Evolutionary conservation across 2,329 filamentous ascomycete species (phyloP).

Genomic region (Cladophialophora bantiana): DNA sequence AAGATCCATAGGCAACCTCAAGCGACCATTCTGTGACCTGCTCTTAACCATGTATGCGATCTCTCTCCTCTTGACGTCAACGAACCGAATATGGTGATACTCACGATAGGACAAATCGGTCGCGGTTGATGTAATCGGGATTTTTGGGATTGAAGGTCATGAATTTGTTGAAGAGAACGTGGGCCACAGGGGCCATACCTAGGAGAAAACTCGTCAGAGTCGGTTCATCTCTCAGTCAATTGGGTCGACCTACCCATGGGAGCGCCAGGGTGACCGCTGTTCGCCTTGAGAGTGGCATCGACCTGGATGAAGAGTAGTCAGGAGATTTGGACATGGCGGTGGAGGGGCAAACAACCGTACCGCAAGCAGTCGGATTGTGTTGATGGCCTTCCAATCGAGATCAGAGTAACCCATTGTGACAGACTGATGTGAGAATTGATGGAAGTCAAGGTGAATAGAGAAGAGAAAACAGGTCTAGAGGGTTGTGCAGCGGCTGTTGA

Average conservation of each 20-base stretch:
- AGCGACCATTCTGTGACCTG: not conserved
- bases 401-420: slow-evolving; percentile 86
- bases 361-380: slow-evolving; percentile 95
- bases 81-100: slow-evolving; percentile 51
- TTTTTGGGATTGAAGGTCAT: slow-evolving; percentile 99
- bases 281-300: slow-evolving; percentile 95
- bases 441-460: slow-evolving; percentile 6
- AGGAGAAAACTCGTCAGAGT: slow-evolving; percentile 8
- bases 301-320: slow-evolving; percentile 63
- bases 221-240: not conserved
- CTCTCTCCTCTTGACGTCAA: not conserved
- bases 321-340: slow-evolving; percentile 16
- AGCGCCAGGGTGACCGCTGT: slow-evolving; percentile 98
- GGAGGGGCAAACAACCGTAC: slow-evolving; percentile 66
- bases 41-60: not conserved
- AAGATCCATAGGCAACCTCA: not conserved
- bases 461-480: not conserved
- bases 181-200: slow-evolving; percentile 89
- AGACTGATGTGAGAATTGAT: slow-evolving; percentile 15
- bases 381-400: slow-evolving; percentile 88
- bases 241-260: slow-evolving; percentile 70
- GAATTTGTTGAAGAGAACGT: slow-evolving; percentile 98
- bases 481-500: slow-evolving; percentile 21
- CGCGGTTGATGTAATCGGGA: slow-evolving; percentile 94
- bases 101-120: slow-evolving; percentile 99